Evolutionary conservation across 2,329 filamentous ascomycete genomes (phyloP).

Genomic region (Didymellaceae sp.): DNA sequence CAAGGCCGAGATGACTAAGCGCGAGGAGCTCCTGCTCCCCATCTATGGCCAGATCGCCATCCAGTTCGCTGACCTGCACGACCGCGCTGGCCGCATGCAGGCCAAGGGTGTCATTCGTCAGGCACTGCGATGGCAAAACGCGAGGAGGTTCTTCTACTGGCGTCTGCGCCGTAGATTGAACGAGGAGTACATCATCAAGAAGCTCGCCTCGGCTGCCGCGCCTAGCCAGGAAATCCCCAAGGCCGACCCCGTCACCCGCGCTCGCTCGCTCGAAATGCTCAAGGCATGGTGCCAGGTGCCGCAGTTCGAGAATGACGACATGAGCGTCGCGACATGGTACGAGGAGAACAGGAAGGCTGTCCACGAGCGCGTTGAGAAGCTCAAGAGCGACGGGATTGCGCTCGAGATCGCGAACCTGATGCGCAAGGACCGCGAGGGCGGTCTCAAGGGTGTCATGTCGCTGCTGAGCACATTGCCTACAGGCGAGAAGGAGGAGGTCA

Average conservation of each 20-base stretch:
- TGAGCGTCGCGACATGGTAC: conserved; percentile 90
- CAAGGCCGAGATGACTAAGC: conserved; percentile 81
- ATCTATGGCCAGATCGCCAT: conserved; percentile 95
- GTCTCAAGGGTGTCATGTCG: conserved; percentile 84
- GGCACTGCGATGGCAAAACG: conserved; percentile 82
- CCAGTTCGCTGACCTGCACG: conserved; percentile 96
- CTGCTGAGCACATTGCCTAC: conserved; percentile 86
- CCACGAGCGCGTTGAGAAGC: conserved; percentile 79
- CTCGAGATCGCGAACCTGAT: conserved; percentile 73
- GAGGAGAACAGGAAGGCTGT: conserved; percentile 90
- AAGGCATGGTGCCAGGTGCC: conserved; percentile 82
- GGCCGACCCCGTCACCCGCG: conserved; percentile 58
- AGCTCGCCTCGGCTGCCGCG: conserved; percentile 66
- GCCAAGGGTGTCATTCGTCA: conserved; percentile 94
- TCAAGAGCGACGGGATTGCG: conserved; percentile 78
- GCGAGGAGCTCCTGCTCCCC: conserved; percentile 87
- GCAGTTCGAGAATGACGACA: conserved; percentile 80
- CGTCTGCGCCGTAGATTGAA: conserved; percentile 94
- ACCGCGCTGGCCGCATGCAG: conserved; percentile 96
- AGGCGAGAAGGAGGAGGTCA: conserved; percentile 82
- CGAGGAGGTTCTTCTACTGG: conserved; percentile 99
- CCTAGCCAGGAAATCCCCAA: conserved; percentile 48
- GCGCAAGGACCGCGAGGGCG: conserved; percentile 69
- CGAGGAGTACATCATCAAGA: conserved; percentile 95
- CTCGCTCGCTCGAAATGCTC: conserved; percentile 74